Evolutionary conservation across 1,139 yeast genomes (phyloP), one percentile per base, ranked within the genome.

Genomic region (Debaryomyces subglobosus): DNA sequence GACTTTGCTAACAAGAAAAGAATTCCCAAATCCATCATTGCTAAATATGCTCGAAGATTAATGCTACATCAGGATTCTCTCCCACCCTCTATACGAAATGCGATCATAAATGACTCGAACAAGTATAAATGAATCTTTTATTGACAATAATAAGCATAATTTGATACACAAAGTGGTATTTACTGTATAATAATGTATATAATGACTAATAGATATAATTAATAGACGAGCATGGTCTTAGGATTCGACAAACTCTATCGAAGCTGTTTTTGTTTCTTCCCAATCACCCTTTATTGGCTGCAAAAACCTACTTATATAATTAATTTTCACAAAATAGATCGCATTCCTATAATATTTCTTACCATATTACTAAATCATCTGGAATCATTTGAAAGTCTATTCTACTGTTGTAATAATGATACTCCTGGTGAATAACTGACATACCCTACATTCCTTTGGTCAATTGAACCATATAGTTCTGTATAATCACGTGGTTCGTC

Each of bases 1-100:
- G 45, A 47, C 9, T 47, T 51, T 15, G 54, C 60, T 7, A 48
- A 45, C 18, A 51, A 50, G 37, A 50, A 54, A 44, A 49, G 46
- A 32, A 44, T 55, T 3, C 57, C 56, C 5, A 39, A 29, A 16
- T 24, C 43, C 7, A 43, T 54, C 10, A 44, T 49, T 15, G 32
- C 18, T 7, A 34, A 45, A 12, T 52, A 56, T 52, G 45, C 45
- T 10, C 46, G 42, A 42, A 49, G 39, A 36, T 27, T 43, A 16
- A 43, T 13, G 27, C 23, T 29, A 23, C 21, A 40, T 21, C 23
- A 40, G 4, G 16, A 29, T 13, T 18, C 20, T 3, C 5, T 27
- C 6, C 25, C 25, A 30, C 21, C 20, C 3, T 32, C 43, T 3
- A 20, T 29, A 6, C 43, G 21, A 23, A 40, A 40, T 1, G 9